Conservation (phyloP, 306 rosid genomes). For the Cucurbita maxima region DNA sequence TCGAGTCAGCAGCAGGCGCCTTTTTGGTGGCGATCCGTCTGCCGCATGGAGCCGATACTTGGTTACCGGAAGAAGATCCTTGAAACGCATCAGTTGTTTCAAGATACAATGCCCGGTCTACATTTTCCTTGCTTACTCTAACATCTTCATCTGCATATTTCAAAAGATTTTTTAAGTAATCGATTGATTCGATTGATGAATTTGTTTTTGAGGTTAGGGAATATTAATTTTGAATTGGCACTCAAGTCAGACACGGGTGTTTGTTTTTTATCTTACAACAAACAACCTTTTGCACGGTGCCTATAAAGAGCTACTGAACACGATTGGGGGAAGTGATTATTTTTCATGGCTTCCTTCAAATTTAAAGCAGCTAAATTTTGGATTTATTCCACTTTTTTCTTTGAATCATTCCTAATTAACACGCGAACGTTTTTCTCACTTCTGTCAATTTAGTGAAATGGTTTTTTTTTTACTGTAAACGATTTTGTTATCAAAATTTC, state of each 20-base stretch:
- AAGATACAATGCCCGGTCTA: conserved; percentile 34
- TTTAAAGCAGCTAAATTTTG: conserved; percentile 26
- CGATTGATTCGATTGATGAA: neutral
- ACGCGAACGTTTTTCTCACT: too few species aligned
- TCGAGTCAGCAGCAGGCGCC: conserved; percentile 74
- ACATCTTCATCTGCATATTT: neutral
- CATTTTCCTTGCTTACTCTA: neutral
- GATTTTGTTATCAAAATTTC: too few species aligned
- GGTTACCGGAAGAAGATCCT: conserved; percentile 48
- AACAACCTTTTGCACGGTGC: conserved; percentile 61
- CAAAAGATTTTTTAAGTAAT: neutral
- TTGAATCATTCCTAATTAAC: too few species aligned
- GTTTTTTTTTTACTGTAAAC: too few species aligned
- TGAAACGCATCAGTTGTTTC: conserved; percentile 27
- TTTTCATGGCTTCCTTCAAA: conserved; percentile 25
- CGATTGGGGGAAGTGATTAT: conserved; percentile 28
- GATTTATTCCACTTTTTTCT: neutral
- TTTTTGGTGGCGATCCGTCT: conserved; percentile 33
- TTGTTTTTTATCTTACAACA: conserved; percentile 32
- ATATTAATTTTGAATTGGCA: conserved; percentile 7
- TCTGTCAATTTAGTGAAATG: too few species aligned
- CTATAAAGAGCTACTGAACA: conserved; percentile 22
- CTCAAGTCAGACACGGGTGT: conserved; percentile 72
- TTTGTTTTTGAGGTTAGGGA: neutral
- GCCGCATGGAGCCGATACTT: conserved; percentile 76